Evolutionary conservation across 768 basidiomycete genomes (phyloP), one percentile per base, ranked within the genome.

Genomic region (Pilatotrama ljubarskyi): DNA sequence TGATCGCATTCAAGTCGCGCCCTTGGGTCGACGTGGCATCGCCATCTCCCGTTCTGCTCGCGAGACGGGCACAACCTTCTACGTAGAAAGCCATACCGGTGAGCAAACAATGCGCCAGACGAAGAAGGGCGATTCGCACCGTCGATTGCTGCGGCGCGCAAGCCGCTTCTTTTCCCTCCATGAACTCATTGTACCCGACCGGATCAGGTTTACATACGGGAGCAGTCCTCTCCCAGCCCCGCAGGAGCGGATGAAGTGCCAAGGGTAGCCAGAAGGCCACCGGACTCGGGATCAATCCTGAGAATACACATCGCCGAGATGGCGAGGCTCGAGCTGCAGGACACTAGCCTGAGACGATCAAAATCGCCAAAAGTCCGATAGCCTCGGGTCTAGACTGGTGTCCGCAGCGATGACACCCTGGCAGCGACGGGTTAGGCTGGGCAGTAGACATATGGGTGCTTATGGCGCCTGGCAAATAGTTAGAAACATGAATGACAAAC

Each of bases 381-480:
- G 46, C 14, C 15, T 47, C 46, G 24, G 46, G 8, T 5, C 15
- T 13, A 11, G 35, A 18, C 37, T 20, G 11, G 11, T 3, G 7
- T 38, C 24, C 14, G 50, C 25, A 24, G 36, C 25, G 50, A 38
- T 24, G 13, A 13, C 25, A 22, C 50, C 22, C 15, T 22, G 25
- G 50, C 36, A 18, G 20, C 37, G 50, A 51, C 22, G 18, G 8
- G 24, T 51, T 40, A 40, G 50, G 50, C 37, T 51, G 50, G 25
- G 50, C 38, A 25, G 50, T n/a, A 51, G 40, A 40, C 50, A 13
- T 51, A 51, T 51, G 50, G 37, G 50, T 51, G 37, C 22, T 40
- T 40, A 37, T 40, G 50, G 37, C 50, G 36, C 22, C 22, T 18
- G 20, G n/a, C 8, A 9, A 37, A 35, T 2, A 11, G 13, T 8